Conservation (phyloP, 371 early-diverging fungal genomes). For the Mortierella sp. region DNA sequence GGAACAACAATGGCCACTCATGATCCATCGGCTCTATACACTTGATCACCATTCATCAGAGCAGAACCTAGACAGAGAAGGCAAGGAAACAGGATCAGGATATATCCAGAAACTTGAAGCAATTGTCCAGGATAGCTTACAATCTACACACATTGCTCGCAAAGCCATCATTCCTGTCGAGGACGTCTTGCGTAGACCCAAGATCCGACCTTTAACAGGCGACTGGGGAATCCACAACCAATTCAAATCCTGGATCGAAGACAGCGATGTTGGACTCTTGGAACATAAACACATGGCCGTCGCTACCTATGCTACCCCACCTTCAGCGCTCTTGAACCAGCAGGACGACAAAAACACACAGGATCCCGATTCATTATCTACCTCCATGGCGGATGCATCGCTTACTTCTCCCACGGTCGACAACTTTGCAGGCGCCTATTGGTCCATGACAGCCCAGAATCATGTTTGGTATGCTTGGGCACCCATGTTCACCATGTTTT, state of each 20-base stretch:
- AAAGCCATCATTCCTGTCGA: slow-evolving; percentile 52
- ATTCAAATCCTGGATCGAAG: slow-evolving; percentile 43
- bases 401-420: slow-evolving; percentile 13
- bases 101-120: slow-evolving; percentile 14
- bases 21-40: slow-evolving; percentile 13
- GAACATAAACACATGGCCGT: slow-evolving; percentile 23
- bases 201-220: slow-evolving; percentile 43
- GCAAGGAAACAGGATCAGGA: slow-evolving; percentile 6
- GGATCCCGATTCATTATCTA: background rate
- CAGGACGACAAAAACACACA: background rate
- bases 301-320: background rate
- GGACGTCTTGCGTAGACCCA: slow-evolving; percentile 54
- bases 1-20: slow-evolving; percentile 33
- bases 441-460: slow-evolving; percentile 54
- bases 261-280: slow-evolving; percentile 11
- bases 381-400: background rate
- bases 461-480: slow-evolving; percentile 55
- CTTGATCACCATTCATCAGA: slow-evolving; percentile 13
- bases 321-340: background rate
- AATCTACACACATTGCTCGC: slow-evolving; percentile 48
- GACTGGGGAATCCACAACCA: slow-evolving; percentile 46
- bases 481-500: slow-evolving; percentile 60
- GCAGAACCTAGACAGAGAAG: background rate
- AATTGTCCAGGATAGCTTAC: slow-evolving; percentile 27
- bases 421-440: slow-evolving; percentile 32